Percentiles rank a stretch among this genome's conserved stretches.
Evolutionary conservation across 1,284 basidiomycete species (phyloP).

Genomic region (Tilletia setariae): DNA sequence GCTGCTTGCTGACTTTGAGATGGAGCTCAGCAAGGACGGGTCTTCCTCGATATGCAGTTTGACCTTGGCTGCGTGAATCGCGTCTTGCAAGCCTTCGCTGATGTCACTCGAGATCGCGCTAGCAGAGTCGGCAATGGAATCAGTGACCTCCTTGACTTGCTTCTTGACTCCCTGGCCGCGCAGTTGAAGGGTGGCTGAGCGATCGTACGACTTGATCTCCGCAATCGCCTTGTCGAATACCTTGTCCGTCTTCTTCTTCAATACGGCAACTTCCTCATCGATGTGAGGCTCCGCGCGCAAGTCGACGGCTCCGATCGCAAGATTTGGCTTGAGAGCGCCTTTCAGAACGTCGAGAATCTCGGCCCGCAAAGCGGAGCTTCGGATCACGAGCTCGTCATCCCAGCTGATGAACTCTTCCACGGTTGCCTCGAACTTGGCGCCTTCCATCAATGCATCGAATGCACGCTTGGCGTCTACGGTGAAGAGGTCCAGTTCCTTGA

Average conservation of each 20-base stretch:
- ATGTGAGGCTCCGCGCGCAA: constrained; percentile 23
- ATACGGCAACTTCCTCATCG: constrained; percentile 26
- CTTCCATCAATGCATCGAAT: constrained; percentile 40
- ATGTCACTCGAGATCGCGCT: constrained; percentile 33
- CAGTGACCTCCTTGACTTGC: constrained; percentile 31
- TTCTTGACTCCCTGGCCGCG: constrained; percentile 31
- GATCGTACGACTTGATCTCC: constrained; percentile 32
- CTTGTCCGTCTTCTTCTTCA: constrained; percentile 34
- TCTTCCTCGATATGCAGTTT: constrained; percentile 30
- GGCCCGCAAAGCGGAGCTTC: constrained; percentile 28
- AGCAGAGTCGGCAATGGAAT: constrained; percentile 32
- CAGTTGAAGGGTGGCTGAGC: constrained; percentile 29
- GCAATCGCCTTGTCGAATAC: constrained; percentile 34
- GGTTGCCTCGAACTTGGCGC: constrained; percentile 42
- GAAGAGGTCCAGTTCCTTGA: constrained; percentile 37
- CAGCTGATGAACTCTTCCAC: constrained; percentile 47
- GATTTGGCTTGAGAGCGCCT: constrained; percentile 26
- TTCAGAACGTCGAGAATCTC: constrained; percentile 34
- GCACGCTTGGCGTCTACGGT: constrained; percentile 30
- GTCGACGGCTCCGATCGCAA: constrained; percentile 24
- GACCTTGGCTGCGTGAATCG: constrained; percentile 27
- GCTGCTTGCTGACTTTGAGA: background rate
- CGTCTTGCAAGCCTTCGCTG: constrained; percentile 32
- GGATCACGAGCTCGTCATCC: constrained; percentile 40
- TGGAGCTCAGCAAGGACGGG: constrained; percentile 6